Base-by-base conservation (phyloP, 345 rosid genomes). In the Euphorbia pulcherrima region DNA sequence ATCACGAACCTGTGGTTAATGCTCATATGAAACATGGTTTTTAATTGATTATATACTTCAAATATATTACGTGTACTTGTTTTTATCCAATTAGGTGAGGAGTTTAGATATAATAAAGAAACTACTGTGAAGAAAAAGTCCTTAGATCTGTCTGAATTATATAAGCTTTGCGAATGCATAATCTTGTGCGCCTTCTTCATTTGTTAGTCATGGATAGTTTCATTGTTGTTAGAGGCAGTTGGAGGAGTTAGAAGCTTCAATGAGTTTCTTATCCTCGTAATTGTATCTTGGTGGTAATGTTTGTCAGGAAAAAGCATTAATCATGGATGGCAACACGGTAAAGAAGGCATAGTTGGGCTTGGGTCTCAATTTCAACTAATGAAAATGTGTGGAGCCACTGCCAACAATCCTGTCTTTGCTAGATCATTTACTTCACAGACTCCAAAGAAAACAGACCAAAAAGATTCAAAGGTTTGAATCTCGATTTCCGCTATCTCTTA, bases 371-470 rank as follows among this genome's bases (percentile, higher is more conserved):
- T 67, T 65, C 80, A 63, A 55, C 73, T 60, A 46, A 27, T 40
- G 69, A 78, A 73, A 53, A 75, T 60, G 47, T 40, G 68, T 65
- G 71, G 61, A 35, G 62, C 24, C 65, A 76, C 72, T 50, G 57
- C 65, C 56, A 51, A 23, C 3, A 64, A 71, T 62, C 73, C 79
- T 71, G 74, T 20, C 68, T 70, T 78, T 71, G 71, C 84, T 67
- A 83, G 94, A 80, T 74, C 89, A 40, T 89, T 86, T 75, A 88
- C 97, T 5, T 85, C 98, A 39, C 80, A 56, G 80, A 59, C 90
- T 73, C 84, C 97, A 40, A 83, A 79, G 76, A 63, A 78, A 77
- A 40, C 77, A 23, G 79, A 70, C 33, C 56, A 79, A 73, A 76
- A 77, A 18, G 73, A 54, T 27, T 82, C 89, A 62, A 84, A 90